A percentile compares a stretch with the other conserved stretches of the same genome.
phyloP scores from a whole-genome alignment of 257 asterid genomes.

The Solanum lycopersicoides region DNA sequence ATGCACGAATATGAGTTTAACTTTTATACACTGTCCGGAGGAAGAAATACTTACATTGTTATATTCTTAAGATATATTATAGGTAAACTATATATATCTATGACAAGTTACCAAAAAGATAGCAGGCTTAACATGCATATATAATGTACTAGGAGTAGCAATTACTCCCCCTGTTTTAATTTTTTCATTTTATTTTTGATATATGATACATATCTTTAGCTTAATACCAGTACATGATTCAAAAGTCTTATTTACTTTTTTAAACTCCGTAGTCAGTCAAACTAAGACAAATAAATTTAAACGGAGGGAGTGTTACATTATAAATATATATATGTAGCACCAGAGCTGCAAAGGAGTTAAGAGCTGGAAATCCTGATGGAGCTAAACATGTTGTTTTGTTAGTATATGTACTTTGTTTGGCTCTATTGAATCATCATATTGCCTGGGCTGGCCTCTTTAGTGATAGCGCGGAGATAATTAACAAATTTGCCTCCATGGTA shows the following conservation, averaged over 20 bases:
- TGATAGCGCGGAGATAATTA: slow-evolving; percentile 35
- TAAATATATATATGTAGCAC: slow-evolving; percentile 36
- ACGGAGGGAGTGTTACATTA: background rate
- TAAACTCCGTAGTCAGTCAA: background rate
- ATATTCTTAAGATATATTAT: no score
- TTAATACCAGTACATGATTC: background rate
- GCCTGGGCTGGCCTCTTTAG: slow-evolving; percentile 68
- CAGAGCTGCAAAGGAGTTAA: slow-evolving; percentile 73
- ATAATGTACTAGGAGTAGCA: no score
- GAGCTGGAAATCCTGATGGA: slow-evolving; percentile 44
- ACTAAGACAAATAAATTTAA: background rate
- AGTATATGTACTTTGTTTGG: slow-evolving; percentile 20
- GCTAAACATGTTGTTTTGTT: slow-evolving; percentile 59
- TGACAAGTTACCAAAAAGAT: no score
- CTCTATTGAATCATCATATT: slow-evolving; percentile 41
- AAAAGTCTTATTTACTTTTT: background rate
- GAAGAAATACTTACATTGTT: no score
- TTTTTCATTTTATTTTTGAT: background rate
- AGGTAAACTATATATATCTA: no score
- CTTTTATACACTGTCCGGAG: no score
- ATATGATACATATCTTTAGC: background rate
- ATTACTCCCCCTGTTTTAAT: no score
- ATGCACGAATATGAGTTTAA: no score
- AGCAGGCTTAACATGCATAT: no score
- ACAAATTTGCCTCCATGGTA: slow-evolving; percentile 41